Conservation (phyloP, 306 rosid species). For the Citrullus colocynthis region DNA sequence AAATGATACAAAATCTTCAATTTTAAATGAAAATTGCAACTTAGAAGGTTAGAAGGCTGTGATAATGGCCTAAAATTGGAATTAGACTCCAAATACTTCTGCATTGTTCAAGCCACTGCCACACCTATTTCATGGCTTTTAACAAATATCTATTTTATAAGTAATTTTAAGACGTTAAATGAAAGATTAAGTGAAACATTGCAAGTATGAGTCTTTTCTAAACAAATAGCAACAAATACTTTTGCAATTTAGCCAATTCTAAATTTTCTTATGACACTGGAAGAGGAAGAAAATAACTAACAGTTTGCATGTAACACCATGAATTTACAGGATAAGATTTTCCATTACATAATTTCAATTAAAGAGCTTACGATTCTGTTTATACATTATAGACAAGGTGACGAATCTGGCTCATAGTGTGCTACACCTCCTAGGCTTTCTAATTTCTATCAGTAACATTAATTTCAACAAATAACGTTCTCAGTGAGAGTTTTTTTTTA, state of each 20-base stretch:
- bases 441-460: not conserved
- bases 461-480: not conserved
- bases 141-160: too few species aligned
- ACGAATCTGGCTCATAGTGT: not conserved
- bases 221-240: too few species aligned
- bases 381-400: constrained; percentile 8
- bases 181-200: too few species aligned
- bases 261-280: not conserved
- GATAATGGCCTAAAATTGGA: too few species aligned
- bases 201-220: too few species aligned
- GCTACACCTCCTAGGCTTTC: constrained; percentile 6
- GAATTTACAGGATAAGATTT: constrained; percentile 4
- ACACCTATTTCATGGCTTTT: too few species aligned
- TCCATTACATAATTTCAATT: not conserved
- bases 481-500: not conserved
- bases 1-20: too few species aligned
- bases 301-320: not conserved
- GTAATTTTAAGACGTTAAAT: too few species aligned
- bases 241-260: not conserved
- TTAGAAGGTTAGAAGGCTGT: too few species aligned
- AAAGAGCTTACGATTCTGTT: not conserved
- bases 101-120: too few species aligned
- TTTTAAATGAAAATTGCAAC: too few species aligned
- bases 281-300: not conserved
- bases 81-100: too few species aligned